A percentile compares a stretch with the other conserved stretches of the same genome.
These are phyloP conservation scores for Pseudocercospora cruenta DNA, from an alignment of 2,329 filamentous ascomycete species.

Conservation along the genomic window DNA sequence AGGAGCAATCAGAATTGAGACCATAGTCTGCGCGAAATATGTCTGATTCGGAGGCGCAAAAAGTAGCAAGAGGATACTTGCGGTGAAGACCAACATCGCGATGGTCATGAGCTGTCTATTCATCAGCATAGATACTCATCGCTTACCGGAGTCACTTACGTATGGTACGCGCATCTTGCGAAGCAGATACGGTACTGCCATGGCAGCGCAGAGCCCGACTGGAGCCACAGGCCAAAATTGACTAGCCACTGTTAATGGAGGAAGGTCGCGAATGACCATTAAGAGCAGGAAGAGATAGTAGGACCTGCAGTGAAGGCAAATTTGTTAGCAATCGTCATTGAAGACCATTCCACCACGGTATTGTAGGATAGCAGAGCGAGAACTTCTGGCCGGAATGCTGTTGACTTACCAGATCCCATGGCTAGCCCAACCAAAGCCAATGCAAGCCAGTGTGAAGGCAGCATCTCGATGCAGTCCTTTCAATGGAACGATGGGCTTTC, in stretches of 20 bases:
- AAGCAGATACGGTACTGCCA: constrained; percentile 41
- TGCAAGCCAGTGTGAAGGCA: constrained; percentile 59
- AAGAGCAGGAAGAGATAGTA: constrained; percentile 51
- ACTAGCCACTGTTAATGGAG: constrained; percentile 49
- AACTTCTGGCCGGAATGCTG: no score
- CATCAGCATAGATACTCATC: constrained; percentile 33
- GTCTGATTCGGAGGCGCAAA: constrained; percentile 56
- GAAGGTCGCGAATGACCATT: constrained; percentile 45
- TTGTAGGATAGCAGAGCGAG: no score
- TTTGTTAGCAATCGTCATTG: no score
- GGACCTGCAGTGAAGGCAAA: neutral
- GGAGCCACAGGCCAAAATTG: constrained; percentile 51
- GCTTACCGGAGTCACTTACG: constrained; percentile 19
- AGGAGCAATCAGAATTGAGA: constrained; percentile 54
- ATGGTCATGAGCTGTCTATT: constrained; percentile 38
- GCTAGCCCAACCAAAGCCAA: constrained; percentile 45
- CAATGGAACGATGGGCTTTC: constrained; percentile 62
- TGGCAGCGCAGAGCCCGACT: constrained; percentile 49
- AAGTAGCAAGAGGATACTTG: constrained; percentile 46
- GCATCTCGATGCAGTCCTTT: constrained; percentile 53
- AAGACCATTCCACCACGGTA: no score
- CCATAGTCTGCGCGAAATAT: constrained; percentile 68
- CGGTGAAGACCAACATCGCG: constrained; percentile 44
- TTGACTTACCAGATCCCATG: constrained; percentile 30
- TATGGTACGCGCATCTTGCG: constrained; percentile 42